These are phyloP conservation scores for Dryas octopetala DNA, from an alignment of 306 rosid genomes.

Conservation along the genomic window DNA sequence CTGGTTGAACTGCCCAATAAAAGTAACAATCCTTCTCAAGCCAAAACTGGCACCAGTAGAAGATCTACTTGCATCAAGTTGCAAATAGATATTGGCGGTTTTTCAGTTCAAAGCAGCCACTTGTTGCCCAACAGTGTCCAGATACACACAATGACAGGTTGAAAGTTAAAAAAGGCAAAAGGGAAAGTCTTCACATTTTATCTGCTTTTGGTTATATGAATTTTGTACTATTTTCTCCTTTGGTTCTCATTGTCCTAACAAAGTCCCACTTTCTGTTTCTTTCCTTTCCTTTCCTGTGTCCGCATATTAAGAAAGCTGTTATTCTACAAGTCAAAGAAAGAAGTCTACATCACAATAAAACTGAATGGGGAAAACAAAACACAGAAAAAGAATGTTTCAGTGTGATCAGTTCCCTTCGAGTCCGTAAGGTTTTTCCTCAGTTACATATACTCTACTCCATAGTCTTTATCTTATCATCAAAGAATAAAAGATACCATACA, in stretches of 20 bases:
- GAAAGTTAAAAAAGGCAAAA: neutral
- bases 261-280: conserved; percentile 20
- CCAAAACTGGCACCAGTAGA: neutral
- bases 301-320: conserved; percentile 10
- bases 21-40: neutral
- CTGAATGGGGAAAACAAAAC: neutral
- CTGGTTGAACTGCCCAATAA: neutral
- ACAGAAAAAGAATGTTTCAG: neutral
- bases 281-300: neutral
- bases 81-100: neutral
- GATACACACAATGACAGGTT: conserved; percentile 3
- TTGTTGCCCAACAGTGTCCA: conserved; percentile 2
- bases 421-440: neutral
- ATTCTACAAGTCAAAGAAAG: neutral
- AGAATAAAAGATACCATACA: neutral
- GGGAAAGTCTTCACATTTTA: conserved; percentile 7
- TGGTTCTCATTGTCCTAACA: neutral
- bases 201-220: neutral
- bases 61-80: neutral
- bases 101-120: conserved; percentile 3
- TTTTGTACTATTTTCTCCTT: neutral
- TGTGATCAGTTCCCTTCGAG: neutral
- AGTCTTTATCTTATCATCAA: too few relatives aligned
- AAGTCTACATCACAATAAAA: conserved; percentile 11
- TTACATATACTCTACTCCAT: neutral